Base-by-base conservation (phyloP, 768 basidiomycete genomes). In the Boletus tylopilopsis region DNA sequence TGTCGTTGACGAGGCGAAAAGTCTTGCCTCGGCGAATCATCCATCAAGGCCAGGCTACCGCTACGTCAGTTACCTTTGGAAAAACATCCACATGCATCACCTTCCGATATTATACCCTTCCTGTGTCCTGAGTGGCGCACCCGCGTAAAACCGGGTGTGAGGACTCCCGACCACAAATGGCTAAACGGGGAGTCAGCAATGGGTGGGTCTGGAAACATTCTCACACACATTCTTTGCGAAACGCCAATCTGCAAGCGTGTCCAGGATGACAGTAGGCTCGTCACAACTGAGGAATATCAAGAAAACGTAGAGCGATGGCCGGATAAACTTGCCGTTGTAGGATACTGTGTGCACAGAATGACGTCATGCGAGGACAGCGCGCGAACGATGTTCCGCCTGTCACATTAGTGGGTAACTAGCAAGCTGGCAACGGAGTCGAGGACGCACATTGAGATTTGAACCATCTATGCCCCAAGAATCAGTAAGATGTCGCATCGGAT, bases 101-200 rank as follows among this genome's bases (percentile, higher is more conserved):
- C 82, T 84, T 67, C 90, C 94, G 49, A 96, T 83, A 60, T 95
- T 96, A 68, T 76, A 88, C 5, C 94, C 94, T 49, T 96, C 94
- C 45, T 85, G 78, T 2, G 94, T 96, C 39, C 91, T 78, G 37
- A 97, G 62, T 5, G 93, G 93, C 23, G 91, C 91, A 15, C 91
- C 94, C 4, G 94, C 94, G 63, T 94, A 95, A 66, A 97, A 97
- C 18, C 91, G 78, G 25, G 92, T 76, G 50, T 81, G 64, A 6
- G 90, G 88, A 24, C 72, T 58, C 5, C 81, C 85, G 2, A 67
- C 72, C 33, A 91, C 88, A 46, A 85, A 71, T 0, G 90, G 91
- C 88, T 93, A 51, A 8, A 50, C 18, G 22, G 42, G 24, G 42
- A 35, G n/a, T 49, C 10, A 51, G 35, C 22, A 8, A 37, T 42